Conservation (phyloP, 2,329 filamentous ascomycete genomes). For the Didymella pinodella region DNA sequence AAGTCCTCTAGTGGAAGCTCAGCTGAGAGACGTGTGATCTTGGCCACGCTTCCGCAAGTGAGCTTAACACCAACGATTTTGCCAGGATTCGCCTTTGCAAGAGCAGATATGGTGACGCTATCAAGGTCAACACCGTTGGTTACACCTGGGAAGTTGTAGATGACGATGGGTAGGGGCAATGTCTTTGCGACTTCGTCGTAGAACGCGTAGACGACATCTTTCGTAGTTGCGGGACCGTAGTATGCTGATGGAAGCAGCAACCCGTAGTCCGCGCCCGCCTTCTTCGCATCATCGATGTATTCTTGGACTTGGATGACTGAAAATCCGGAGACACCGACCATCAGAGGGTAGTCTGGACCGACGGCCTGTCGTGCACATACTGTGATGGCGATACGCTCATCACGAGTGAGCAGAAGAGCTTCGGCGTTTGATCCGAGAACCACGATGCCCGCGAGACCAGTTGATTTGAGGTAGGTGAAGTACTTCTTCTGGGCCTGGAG, state of each 20-base stretch:
- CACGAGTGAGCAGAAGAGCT: constrained; percentile 56
- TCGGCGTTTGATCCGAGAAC: constrained; percentile 59
- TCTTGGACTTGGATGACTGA: constrained; percentile 55
- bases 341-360: constrained; percentile 53
- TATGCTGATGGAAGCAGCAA: constrained; percentile 57
- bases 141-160: constrained; percentile 77
- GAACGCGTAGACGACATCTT: constrained; percentile 53
- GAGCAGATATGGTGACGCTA: constrained; percentile 67
- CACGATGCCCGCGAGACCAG: constrained; percentile 56
- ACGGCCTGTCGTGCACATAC: constrained; percentile 53
- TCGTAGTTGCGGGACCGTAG: constrained; percentile 54
- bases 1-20: constrained; percentile 63
- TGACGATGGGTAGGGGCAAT: constrained; percentile 68
- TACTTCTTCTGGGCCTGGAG: constrained; percentile 54
- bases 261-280: constrained; percentile 54
- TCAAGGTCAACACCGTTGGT: constrained; percentile 72
- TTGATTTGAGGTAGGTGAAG: constrained; percentile 54
- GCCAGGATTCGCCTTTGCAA: constrained; percentile 61
- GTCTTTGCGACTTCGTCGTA: constrained; percentile 63
- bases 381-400: constrained; percentile 53
- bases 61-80: constrained; percentile 76
- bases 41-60: constrained; percentile 77
- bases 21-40: constrained; percentile 69
- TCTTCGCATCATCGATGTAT: constrained; percentile 53
- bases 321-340: constrained; percentile 56